Conservation (phyloP, 495 filamentous ascomycete species). For the Penicillium samsonianum region DNA sequence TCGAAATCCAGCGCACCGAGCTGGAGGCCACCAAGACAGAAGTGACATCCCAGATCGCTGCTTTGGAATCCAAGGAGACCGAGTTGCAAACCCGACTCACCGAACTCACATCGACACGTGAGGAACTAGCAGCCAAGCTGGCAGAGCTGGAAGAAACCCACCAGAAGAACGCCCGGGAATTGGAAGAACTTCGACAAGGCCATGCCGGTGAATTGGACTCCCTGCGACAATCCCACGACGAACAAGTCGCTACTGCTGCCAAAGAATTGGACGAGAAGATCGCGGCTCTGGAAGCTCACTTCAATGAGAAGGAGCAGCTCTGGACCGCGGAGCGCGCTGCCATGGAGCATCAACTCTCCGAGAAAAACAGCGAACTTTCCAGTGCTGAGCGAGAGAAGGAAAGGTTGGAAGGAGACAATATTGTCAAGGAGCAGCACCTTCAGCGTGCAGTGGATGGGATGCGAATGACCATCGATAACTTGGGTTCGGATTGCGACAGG, state of each 20-base stretch:
- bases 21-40: constrained; percentile 38
- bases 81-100: constrained; percentile 30
- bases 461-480: constrained; percentile 50
- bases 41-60: constrained; percentile 36
- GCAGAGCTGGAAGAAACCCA: constrained; percentile 29
- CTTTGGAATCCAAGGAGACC: constrained; percentile 24
- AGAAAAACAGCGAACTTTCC: constrained; percentile 40
- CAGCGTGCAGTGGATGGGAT: constrained; percentile 52
- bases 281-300: constrained; percentile 37
- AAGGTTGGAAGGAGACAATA: constrained; percentile 45
- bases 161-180: constrained; percentile 21
- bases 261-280: constrained; percentile 42
- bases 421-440: constrained; percentile 53
- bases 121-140: constrained; percentile 27
- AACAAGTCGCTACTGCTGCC: constrained; percentile 31
- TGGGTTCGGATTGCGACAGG: constrained; percentile 57
- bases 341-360: constrained; percentile 39
- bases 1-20: constrained; percentile 40
- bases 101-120: constrained; percentile 38
- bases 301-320: constrained; percentile 39
- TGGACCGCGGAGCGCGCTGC: constrained; percentile 39
- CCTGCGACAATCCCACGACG: constrained; percentile 24
- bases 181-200: constrained; percentile 20
- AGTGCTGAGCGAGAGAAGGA: constrained; percentile 52
- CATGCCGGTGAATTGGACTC: constrained; percentile 37